Evolutionary conservation across 2,329 filamentous ascomycete genomes (phyloP).

Genomic region (Fusarium citri): DNA sequence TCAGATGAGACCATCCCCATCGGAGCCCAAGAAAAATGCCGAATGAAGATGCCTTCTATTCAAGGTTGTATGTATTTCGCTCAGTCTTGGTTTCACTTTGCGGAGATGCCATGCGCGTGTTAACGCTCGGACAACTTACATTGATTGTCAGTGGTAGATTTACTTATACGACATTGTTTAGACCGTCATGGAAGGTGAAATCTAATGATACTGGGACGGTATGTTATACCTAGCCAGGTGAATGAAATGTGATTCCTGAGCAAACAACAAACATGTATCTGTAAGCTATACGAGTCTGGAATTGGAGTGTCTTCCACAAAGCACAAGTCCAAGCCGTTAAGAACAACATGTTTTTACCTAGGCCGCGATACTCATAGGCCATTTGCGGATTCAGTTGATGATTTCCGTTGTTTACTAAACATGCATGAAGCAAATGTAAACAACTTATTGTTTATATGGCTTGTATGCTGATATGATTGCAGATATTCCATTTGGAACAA

Average conservation of each 20-base stretch:
- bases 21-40: neutral
- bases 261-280: neutral
- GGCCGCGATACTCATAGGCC: neutral
- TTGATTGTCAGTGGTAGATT: neutral
- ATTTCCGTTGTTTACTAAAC: neutral
- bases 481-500: rapidly evolving
- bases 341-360: neutral
- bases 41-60: neutral
- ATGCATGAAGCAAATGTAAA: neutral
- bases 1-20: conserved; percentile 9
- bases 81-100: neutral
- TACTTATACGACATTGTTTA: neutral
- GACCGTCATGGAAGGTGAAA: neutral
- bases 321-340: rapidly evolving
- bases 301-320: neutral
- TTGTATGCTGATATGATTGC: rapidly evolving
- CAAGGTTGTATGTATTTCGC: neutral
- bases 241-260: neutral
- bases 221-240: too few relatives aligned
- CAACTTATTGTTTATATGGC: rapidly evolving
- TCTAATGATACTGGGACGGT: neutral
- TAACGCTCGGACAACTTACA: neutral
- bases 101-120: neutral
- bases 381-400: too few relatives aligned
- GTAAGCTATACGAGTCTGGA: too few relatives aligned